These are phyloP conservation scores for Wallacemonas collosoma DNA, from an alignment of 208 protist genomes.

Conservation along the genomic window DNA sequence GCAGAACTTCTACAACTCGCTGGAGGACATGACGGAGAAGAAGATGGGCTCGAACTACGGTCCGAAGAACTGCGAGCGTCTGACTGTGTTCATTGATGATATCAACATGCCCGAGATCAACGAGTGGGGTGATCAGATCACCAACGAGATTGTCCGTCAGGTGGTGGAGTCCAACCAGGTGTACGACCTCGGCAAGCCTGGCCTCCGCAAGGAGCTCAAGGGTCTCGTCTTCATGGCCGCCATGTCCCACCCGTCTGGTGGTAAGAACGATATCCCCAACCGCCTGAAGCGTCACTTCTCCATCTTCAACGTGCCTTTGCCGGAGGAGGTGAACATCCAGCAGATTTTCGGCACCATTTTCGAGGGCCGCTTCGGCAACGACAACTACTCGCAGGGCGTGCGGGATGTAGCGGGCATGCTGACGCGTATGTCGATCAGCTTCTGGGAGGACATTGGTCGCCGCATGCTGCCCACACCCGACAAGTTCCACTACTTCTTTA, in stretches of 20 bases:
- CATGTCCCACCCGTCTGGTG: slow-evolving; percentile 97
- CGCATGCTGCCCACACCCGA: slow-evolving; percentile 97
- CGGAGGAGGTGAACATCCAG: slow-evolving; percentile 94
- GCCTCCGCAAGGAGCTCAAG: slow-evolving; percentile 94
- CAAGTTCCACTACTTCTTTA: slow-evolving; percentile 99
- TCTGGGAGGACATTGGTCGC: slow-evolving; percentile 89
- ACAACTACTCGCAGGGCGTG: slow-evolving; percentile 82
- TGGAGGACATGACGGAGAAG: slow-evolving; percentile 96
- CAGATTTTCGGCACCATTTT: slow-evolving; percentile 93
- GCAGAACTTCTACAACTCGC: slow-evolving; percentile 91
- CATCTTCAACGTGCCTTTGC: slow-evolving; percentile 97
- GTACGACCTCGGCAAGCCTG: slow-evolving; percentile 89
- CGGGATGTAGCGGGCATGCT: slow-evolving; percentile 90
- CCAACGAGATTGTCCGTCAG: slow-evolving; percentile 96
- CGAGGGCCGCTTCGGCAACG: slow-evolving; percentile 90
- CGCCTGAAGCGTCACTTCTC: slow-evolving; percentile 97
- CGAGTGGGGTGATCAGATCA: slow-evolving; percentile 96
- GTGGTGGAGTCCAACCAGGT: slow-evolving; percentile 89
- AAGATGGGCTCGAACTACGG: slow-evolving; percentile 95
- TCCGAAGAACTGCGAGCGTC: slow-evolving; percentile 89
- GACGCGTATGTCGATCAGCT: slow-evolving; percentile 93
- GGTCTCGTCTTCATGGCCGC: slow-evolving; percentile 96
- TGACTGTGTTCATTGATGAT: slow-evolving; percentile 96
- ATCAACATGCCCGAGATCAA: slow-evolving; percentile 97
- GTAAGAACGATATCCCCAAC: slow-evolving; percentile 98